Conservation (phyloP, 139 green algal species). For the Coelastrella sp. region DNA sequence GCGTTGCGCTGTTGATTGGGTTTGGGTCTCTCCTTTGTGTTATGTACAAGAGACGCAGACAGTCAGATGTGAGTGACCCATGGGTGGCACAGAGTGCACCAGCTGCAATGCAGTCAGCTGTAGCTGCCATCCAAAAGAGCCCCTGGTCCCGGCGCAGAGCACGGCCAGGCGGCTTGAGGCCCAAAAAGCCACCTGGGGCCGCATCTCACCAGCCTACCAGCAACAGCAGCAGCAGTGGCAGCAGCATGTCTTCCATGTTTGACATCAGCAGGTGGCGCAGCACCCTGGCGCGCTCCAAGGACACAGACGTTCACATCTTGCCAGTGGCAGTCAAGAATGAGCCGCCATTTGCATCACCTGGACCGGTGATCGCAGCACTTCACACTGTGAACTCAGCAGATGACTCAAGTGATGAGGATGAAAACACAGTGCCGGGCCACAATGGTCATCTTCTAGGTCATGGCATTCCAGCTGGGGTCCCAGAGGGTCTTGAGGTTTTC, state of each 20-base stretch:
- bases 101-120: background rate
- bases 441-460: background rate
- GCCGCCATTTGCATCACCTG: background rate
- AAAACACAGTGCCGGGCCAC: background rate
- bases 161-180: too few species aligned
- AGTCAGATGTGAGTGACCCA: background rate
- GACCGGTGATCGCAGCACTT: background rate
- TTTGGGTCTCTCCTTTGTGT: background rate
- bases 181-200: background rate
- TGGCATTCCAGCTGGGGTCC: background rate
- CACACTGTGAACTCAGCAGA: background rate
- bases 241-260: background rate
- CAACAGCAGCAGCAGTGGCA: background rate
- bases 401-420: background rate
- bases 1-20: background rate
- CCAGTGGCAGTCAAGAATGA: too few species aligned
- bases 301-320: too few species aligned
- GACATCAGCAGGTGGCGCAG: background rate
- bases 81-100: background rate
- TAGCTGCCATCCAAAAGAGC: background rate
- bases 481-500: background rate
- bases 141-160: background rate
- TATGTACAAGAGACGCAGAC: background rate
- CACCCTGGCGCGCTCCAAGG: background rate
- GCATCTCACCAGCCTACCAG: too few species aligned